phyloP scores from a whole-genome alignment of 768 basidiomycete genomes.

The Phaffia tasmanica region DNA sequence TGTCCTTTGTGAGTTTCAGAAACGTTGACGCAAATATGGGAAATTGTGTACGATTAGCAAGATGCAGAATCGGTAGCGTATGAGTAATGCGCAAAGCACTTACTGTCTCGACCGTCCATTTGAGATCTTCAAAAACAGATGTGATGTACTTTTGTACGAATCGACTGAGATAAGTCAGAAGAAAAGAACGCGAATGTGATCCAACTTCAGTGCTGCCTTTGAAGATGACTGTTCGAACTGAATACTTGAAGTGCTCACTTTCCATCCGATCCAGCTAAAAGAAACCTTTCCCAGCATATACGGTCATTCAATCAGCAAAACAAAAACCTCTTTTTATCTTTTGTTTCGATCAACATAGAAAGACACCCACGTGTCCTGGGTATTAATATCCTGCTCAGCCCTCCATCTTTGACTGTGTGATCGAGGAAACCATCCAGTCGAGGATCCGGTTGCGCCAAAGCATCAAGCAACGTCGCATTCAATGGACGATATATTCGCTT shows the following conservation, averaged over 20 bases:
- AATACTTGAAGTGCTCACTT: conserved; percentile 30
- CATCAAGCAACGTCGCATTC: not conserved
- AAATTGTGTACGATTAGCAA: not conserved
- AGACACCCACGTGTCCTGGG: conserved; percentile 59
- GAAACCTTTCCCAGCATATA: not conserved
- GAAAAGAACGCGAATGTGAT: no score
- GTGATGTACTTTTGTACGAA: conserved; percentile 70
- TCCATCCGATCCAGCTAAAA: conserved; percentile 37
- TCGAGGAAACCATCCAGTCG: conserved; percentile 17
- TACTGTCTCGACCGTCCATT: conserved; percentile 74
- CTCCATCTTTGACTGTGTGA: conserved; percentile 35
- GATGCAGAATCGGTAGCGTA: not conserved
- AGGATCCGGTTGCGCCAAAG: conserved; percentile 1
- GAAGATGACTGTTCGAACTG: not conserved
- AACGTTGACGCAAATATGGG: not conserved
- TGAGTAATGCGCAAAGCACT: not conserved
- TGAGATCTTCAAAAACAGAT: conserved; percentile 54
- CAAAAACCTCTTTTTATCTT: not conserved
- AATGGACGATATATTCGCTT: conserved; percentile 10
- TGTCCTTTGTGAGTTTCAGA: conserved; percentile 42
- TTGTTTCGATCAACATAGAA: not conserved
- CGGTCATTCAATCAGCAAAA: not conserved
- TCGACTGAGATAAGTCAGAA: conserved; percentile 50
- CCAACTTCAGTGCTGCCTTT: not conserved
- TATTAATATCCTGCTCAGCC: conserved; percentile 72